phyloP scores from a whole-genome alignment of 2,329 filamentous ascomycete genomes.

The Dryadomyces quercus-mongolicae region DNA sequence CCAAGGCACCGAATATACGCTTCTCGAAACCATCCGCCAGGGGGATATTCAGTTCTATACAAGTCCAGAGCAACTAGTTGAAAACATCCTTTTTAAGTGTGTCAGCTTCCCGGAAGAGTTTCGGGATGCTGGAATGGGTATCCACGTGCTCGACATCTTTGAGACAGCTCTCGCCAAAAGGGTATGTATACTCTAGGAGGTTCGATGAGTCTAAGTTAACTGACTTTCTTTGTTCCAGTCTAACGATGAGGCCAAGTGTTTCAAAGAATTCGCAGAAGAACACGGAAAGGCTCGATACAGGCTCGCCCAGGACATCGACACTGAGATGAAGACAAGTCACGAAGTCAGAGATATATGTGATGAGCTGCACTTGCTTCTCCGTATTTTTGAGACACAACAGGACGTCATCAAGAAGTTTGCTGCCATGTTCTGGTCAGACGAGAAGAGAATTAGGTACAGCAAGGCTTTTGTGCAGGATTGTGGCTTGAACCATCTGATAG shows the following conservation, averaged over 20 bases:
- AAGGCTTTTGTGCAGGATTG: background rate
- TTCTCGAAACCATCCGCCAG: conserved; percentile 1
- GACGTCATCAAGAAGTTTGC: background rate
- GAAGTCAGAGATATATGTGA: background rate
- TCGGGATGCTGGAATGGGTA: background rate
- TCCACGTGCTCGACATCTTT: conserved; percentile 1
- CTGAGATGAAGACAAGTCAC: background rate
- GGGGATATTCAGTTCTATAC: background rate
- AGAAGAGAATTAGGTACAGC: background rate
- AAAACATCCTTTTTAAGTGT: background rate
- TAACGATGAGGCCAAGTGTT: background rate
- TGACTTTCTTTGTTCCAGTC: background rate
- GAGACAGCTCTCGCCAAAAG: background rate
- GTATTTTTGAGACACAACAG: background rate
- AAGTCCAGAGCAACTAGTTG: background rate
- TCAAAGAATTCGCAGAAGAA: background rate
- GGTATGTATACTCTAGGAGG: background rate
- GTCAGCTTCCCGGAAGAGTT: conserved; percentile 1
- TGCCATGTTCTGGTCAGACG: background rate
- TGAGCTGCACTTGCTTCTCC: background rate
- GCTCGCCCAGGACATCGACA: background rate
- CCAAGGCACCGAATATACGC: background rate
- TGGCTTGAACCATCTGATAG: background rate
- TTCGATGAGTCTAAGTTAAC: background rate
- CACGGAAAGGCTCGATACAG: no score